Evolutionary conservation across 176 grass and related monocot genomes (phyloP).

Genomic region (Musa acuminata): DNA sequence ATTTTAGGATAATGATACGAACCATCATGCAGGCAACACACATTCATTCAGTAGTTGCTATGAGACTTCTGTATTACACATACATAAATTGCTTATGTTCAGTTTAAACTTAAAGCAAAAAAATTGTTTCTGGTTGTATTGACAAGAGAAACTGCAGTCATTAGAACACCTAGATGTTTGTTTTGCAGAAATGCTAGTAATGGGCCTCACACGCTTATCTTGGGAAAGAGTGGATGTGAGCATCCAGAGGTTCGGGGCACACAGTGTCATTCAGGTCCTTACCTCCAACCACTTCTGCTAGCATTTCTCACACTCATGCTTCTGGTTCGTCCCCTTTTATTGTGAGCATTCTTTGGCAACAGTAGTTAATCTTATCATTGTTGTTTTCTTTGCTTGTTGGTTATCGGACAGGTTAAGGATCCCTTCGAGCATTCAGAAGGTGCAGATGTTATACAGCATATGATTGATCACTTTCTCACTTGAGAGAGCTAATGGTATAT

Average conservation of each 20-base stretch:
- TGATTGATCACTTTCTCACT: constrained; percentile 52
- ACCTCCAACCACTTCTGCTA: background rate
- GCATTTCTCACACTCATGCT: too few relatives aligned
- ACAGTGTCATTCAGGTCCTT: constrained; percentile 85
- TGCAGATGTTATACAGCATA: constrained; percentile 76
- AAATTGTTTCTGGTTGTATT: background rate
- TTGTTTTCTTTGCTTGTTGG: background rate
- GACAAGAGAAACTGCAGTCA: background rate
- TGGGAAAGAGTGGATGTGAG: constrained; percentile 97
- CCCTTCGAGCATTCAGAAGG: constrained; percentile 61
- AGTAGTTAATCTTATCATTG: too few relatives aligned
- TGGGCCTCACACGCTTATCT: constrained; percentile 58
- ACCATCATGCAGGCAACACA: too few relatives aligned
- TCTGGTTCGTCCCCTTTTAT: too few relatives aligned
- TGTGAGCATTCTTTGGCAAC: background rate
- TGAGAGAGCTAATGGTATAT: background rate
- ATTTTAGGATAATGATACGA: too few relatives aligned
- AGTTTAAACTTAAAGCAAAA: background rate
- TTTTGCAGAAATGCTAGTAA: constrained; percentile 62
- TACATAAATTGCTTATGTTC: too few relatives aligned
- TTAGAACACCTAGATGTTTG: constrained; percentile 9
- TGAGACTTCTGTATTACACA: too few relatives aligned
- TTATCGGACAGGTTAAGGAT: constrained; percentile 50
- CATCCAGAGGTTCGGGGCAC: constrained; percentile 70
- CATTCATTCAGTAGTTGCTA: too few relatives aligned